Base-by-base conservation (phyloP, 306 rosid species). In the Rosa multiflora region DNA sequence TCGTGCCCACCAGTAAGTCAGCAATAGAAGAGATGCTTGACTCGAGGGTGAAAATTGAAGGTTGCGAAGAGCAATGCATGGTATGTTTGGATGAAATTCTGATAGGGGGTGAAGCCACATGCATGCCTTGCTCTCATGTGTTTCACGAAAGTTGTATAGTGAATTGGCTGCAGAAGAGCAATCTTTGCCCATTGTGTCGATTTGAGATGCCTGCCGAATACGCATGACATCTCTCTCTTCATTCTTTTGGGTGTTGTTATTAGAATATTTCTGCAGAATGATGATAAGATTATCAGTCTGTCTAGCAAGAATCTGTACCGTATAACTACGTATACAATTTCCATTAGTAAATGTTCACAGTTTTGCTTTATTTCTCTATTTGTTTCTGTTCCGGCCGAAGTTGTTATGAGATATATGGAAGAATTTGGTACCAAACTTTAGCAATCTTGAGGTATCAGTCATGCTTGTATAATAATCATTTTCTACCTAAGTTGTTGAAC, bases 11-110 rank as follows among this genome's bases (percentile, higher is more conserved):
- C 8, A 76, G 39, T 62, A 32, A 48, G 44, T 46, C 21, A 20
- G 58, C 79, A 3, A 37, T 69, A 12, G 49, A 29, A 7, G 76
- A 37, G 21, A 66, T 66, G 55, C 37, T 81, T 4, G 46, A 56
- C 13, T 20, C 12, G 84, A 75, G 18, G 71, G 76, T 52, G 21
- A 44, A 63, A 56, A 37, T 76, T 29, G 77, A 80, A 46, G 76
- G 42, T 2, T 40, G 55, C 3, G 64, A 32, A 32, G 52, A 63
- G 48, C 59, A 61, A 35, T 85, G 88, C 35, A 81, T 39, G 39
- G 76, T 85, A 26, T 85, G 88, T 71, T 75, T 82, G 83, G 85
- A 82, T 26, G 83, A 75, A 76, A 70, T 78, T 64, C n/a, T 14
- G 7, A 8, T 6, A 10, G 72, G 82, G 15, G 18, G 14, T 53